Evolutionary conservation across 306 rosid species (phyloP), one percentile per base, ranked within the genome.

Genomic region (Cucumis cinereus): DNA sequence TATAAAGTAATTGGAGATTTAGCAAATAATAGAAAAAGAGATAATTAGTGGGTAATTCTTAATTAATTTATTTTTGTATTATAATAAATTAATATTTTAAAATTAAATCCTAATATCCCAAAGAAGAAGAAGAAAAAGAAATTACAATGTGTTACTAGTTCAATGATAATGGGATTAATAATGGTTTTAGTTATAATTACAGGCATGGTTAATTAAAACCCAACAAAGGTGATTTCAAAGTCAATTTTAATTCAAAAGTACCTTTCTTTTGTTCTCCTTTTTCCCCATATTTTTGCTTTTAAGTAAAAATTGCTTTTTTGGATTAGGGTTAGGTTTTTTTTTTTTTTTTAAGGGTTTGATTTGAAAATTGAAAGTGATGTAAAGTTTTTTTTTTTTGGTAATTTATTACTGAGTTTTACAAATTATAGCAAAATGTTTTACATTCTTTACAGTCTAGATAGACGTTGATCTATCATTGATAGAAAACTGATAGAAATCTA

Each of bases 201-300:
- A 71, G 49, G 75, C 75, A 71, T 71, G 75, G 75, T 49, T 71
- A 71, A 71, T 49, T 71, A 71, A 71, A 49, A 23, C 75, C 75
- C 75, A 71, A 71, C 59, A 71, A 71, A 71, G 43, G 59, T 71
- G 59, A 47, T 71, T 26, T 71, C 16, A 71, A 47, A 71, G 59
- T 71, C 59, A 71, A 71, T 71, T 41, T 71, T 45, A 15, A 71
- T 71, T 26, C 43, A 47, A 71, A 71, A 71, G 75, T 71, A 49
- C 59, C 59, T 71, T 71, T 69, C 22, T 70, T 4, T 45, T 70
- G 14, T 70, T 68, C 33, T 68, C 35, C 30, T 67, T 40, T 22
- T 68, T 68, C 2, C 1, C 54, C 11, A 6, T 22, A 6, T 40
- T 22, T 43, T 20, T 68, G 23, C 47, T 63, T 54, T 63, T 3